Percentiles rank a stretch among this genome's conserved stretches.
Conservation (phyloP, 306 rosid genomes). For the Canavalia ensiformis region DNA sequence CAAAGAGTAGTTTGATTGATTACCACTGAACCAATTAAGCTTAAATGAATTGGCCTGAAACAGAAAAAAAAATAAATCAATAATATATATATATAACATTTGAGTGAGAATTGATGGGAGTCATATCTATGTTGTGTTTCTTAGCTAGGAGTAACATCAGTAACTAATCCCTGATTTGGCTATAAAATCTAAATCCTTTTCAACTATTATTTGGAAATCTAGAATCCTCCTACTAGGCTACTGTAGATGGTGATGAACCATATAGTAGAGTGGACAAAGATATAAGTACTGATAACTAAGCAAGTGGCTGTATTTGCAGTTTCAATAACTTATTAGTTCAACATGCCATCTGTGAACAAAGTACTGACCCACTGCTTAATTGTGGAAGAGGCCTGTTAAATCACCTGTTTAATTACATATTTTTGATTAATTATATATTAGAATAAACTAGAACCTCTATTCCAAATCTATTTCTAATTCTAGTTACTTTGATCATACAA, state of each 20-base stretch:
- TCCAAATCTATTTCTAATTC: not conserved
- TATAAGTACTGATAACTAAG: constrained; percentile 6
- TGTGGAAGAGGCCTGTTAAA: not conserved
- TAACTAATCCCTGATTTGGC: not conserved
- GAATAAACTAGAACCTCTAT: not conserved
- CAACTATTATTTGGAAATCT: not conserved
- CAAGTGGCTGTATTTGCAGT: constrained; percentile 33
- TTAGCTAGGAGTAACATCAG: constrained; percentile 29
- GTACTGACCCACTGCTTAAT: constrained; percentile 29
- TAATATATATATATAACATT: not conserved
- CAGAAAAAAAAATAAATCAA: not conserved
- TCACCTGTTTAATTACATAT: not conserved
- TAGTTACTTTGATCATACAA: not conserved
- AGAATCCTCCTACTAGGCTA: not conserved
- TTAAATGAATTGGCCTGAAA: not conserved
- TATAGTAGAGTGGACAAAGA: not conserved
- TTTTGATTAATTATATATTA: not conserved
- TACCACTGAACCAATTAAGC: constrained; percentile 1
- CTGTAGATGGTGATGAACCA: not conserved
- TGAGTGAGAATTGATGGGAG: constrained; percentile 26
- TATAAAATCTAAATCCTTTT: not conserved
- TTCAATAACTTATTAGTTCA: constrained; percentile 10
- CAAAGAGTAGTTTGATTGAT: not conserved
- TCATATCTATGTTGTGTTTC: constrained; percentile 35
- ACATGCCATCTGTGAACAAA: not conserved